Conservation (phyloP, 2,329 filamentous ascomycete species). For the Chaetoscypha palmicola region DNA sequence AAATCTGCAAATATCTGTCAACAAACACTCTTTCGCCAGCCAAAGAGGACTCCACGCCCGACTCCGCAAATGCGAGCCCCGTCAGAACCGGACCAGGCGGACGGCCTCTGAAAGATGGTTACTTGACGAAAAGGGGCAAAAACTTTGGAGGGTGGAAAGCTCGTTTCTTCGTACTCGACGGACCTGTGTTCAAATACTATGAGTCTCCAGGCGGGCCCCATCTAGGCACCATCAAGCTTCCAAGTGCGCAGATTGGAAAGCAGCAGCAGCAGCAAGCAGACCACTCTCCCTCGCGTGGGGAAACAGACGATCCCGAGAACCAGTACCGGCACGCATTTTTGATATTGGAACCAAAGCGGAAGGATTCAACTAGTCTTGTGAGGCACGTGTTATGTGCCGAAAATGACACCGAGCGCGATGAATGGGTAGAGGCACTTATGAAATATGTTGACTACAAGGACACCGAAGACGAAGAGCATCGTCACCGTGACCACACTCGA, state of each 20-base stretch:
- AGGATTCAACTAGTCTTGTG: slow-evolving; percentile 80
- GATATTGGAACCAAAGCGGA: slow-evolving; percentile 91
- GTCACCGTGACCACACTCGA: slow-evolving; percentile 32
- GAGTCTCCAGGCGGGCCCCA: slow-evolving; percentile 86
- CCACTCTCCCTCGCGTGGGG: slow-evolving; percentile 51
- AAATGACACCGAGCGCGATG: slow-evolving; percentile 84
- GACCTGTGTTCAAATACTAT: slow-evolving; percentile 76
- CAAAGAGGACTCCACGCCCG: slow-evolving; percentile 46
- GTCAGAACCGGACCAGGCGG: slow-evolving; percentile 51
- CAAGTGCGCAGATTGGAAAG: slow-evolving; percentile 87
- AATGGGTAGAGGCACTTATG: slow-evolving; percentile 85
- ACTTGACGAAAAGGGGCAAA: slow-evolving; percentile 93
- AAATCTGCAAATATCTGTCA: slow-evolving; percentile 85
- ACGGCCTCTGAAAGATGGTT: slow-evolving; percentile 72
- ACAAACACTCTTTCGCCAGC: slow-evolving; percentile 56
- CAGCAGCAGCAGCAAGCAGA: slow-evolving; percentile 59
- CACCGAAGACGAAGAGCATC: slow-evolving; percentile 42
- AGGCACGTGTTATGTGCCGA: slow-evolving; percentile 95
- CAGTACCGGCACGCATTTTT: slow-evolving; percentile 96
- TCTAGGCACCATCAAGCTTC: slow-evolving; percentile 86
- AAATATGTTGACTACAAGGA: slow-evolving; percentile 79
- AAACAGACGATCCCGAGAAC: slow-evolving; percentile 74
- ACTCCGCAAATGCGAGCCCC: slow-evolving; percentile 34
- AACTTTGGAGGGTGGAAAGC: slow-evolving; percentile 99
- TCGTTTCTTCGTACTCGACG: slow-evolving; percentile 62